Conservation (phyloP, 1,139 yeast genomes). For the Meyerozyma guilliermondii region DNA sequence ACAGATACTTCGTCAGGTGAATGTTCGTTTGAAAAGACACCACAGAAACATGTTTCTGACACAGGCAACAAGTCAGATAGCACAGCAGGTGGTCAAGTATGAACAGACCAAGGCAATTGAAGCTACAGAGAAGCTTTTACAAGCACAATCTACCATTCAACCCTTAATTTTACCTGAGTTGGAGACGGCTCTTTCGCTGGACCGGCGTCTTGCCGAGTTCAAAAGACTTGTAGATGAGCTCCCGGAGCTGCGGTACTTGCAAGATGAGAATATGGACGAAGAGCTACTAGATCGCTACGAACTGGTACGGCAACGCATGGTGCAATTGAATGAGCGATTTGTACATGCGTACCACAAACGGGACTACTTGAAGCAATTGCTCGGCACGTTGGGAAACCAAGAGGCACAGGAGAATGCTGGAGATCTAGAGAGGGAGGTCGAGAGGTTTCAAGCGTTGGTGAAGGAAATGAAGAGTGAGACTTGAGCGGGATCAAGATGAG, state of each 20-base stretch:
- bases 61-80: neutral
- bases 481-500: too few species aligned
- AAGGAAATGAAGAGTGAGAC: neutral
- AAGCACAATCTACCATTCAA: neutral
- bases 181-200: neutral
- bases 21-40: neutral
- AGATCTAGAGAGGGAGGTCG: neutral
- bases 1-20: neutral
- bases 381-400: neutral
- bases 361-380: neutral
- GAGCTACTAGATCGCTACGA: neutral
- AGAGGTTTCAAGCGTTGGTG: neutral
- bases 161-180: neutral
- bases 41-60: neutral
- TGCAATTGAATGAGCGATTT: neutral
- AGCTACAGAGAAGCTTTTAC: neutral
- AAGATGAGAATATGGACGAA: neutral
- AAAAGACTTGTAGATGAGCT: neutral
- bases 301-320: neutral
- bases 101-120: neutral
- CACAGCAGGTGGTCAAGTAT: slow-evolving; percentile 1
- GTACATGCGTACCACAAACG: neutral
- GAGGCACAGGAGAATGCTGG: neutral
- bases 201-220: neutral
- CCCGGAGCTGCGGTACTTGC: neutral